Percentiles rank a stretch among this genome's conserved stretches.
Evolutionary conservation across 129 eudicot species (phyloP).

Genomic region (Chrysanthemum makinoi): DNA sequence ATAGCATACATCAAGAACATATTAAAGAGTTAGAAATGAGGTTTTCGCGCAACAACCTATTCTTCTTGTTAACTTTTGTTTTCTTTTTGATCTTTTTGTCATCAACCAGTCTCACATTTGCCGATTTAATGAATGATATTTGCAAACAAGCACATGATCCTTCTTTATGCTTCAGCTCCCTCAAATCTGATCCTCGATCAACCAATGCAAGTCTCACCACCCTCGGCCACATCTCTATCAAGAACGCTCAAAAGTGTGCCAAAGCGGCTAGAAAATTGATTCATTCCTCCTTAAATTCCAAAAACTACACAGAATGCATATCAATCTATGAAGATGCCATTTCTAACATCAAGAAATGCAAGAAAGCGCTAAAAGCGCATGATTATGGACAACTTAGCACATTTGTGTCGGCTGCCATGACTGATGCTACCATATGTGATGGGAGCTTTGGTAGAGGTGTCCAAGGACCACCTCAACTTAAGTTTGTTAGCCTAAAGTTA

Average conservation of each 20-base stretch:
- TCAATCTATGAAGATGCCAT: slow-evolving; percentile 29
- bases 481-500: slow-evolving; percentile 24
- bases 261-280: slow-evolving; percentile 16
- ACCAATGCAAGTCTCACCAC: slow-evolving; percentile 28
- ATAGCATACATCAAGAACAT: neutral
- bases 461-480: slow-evolving; percentile 34
- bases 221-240: slow-evolving; percentile 32
- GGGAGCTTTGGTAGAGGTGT: slow-evolving; percentile 32
- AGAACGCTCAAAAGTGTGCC: slow-evolving; percentile 30
- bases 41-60: neutral
- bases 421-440: slow-evolving; percentile 38
- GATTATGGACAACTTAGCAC: slow-evolving; percentile 24
- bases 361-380: slow-evolving; percentile 15
- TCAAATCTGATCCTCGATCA: slow-evolving; percentile 34
- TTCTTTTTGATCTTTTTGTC: slow-evolving; percentile 12
- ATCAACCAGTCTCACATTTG: neutral
- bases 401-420: slow-evolving; percentile 25
- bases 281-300: slow-evolving; percentile 9
- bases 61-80: slow-evolving; percentile 15
- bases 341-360: slow-evolving; percentile 26
- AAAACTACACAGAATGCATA: slow-evolving; percentile 28
- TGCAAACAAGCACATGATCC: slow-evolving; percentile 37
- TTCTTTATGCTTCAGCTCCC: slow-evolving; percentile 27
- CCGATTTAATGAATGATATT: slow-evolving; percentile 26
- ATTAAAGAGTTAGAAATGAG: slow-evolving; percentile 14